Percentiles rank a stretch among this genome's conserved stretches.
Conservation (phyloP, 2,329 filamentous ascomycete genomes). For the Colletotrichum sp. region DNA sequence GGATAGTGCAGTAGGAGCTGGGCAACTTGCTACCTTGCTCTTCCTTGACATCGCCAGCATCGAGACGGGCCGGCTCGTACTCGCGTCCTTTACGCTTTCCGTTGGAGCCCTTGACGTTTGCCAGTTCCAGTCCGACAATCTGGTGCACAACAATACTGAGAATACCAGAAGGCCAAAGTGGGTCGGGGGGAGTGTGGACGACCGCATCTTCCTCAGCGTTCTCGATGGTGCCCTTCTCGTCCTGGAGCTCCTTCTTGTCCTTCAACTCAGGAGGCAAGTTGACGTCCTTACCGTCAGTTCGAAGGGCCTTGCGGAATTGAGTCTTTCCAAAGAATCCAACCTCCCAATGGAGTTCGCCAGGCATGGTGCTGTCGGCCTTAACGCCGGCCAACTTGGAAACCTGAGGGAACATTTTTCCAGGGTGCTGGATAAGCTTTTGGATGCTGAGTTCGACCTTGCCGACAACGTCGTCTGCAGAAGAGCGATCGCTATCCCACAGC, state of each 20-base stretch:
- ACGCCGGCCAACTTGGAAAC: slow-evolving; percentile 82
- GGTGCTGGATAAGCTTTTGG: slow-evolving; percentile 93
- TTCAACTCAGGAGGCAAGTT: slow-evolving; percentile 75
- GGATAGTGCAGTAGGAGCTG: slow-evolving; percentile 91
- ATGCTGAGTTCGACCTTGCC: slow-evolving; percentile 94
- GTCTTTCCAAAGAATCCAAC: slow-evolving; percentile 95
- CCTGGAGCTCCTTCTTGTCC: slow-evolving; percentile 78
- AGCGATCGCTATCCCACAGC: slow-evolving; percentile 94
- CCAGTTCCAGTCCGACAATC: slow-evolving; percentile 92
- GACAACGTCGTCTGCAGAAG: slow-evolving; percentile 91
- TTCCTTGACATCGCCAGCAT: slow-evolving; percentile 83
- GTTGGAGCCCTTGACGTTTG: slow-evolving; percentile 83
- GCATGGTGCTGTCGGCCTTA: slow-evolving; percentile 86
- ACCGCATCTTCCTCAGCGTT: slow-evolving; percentile 82
- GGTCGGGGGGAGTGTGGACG: slow-evolving; percentile 88
- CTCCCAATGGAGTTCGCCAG: slow-evolving; percentile 93
- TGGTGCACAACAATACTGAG: slow-evolving; percentile 89
- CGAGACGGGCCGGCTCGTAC: slow-evolving; percentile 83
- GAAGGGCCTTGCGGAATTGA: slow-evolving; percentile 80
- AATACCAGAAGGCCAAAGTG: slow-evolving; percentile 93
- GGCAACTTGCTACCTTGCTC: slow-evolving; percentile 82
- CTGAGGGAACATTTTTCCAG: slow-evolving; percentile 90
- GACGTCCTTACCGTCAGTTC: slow-evolving; percentile 85
- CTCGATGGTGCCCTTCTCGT: slow-evolving; percentile 82
- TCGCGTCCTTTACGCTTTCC: slow-evolving; percentile 84